phyloP scores from a whole-genome alignment of 2,329 filamentous ascomycete species.

The Juglanconis oblonga region DNA sequence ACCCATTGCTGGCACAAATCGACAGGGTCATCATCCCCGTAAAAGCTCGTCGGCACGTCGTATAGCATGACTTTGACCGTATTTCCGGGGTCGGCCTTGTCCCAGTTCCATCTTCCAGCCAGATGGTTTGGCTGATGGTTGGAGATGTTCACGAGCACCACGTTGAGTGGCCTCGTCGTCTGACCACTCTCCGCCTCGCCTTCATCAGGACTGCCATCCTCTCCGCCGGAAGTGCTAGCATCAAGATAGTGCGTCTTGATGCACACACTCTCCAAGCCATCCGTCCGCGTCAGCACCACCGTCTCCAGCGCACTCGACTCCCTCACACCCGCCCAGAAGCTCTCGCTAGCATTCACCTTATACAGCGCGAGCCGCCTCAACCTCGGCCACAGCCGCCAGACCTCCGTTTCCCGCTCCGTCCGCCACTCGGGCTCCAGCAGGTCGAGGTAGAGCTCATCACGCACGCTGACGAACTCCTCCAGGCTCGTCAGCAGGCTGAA shows the following conservation, averaged over 20 bases:
- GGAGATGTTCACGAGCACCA: constrained; percentile 31
- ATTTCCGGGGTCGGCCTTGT: constrained; percentile 30
- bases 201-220: not conserved
- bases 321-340: constrained; percentile 38
- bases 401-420: constrained; percentile 27
- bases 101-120: constrained; percentile 28
- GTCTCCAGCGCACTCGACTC: constrained; percentile 35
- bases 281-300: constrained; percentile 40
- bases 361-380: constrained; percentile 42
- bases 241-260: constrained; percentile 41
- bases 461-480: constrained; percentile 47
- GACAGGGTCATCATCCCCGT: constrained; percentile 34
- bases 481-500: constrained; percentile 40
- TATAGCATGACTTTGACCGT: constrained; percentile 37
- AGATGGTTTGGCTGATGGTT: constrained; percentile 24
- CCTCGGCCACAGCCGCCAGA: constrained; percentile 43
- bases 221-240: not conserved
- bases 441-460: constrained; percentile 42
- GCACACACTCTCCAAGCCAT: constrained; percentile 30
- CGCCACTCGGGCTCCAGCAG: constrained; percentile 19
- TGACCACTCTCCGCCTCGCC: constrained; percentile 19
- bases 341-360: constrained; percentile 33
- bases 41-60: constrained; percentile 37
- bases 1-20: constrained; percentile 40
- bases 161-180: constrained; percentile 22